A percentile compares a stretch with the other conserved stretches of the same genome.
Conservation (phyloP, 148 eudicot genomes). For the Polygonum maritimum region DNA sequence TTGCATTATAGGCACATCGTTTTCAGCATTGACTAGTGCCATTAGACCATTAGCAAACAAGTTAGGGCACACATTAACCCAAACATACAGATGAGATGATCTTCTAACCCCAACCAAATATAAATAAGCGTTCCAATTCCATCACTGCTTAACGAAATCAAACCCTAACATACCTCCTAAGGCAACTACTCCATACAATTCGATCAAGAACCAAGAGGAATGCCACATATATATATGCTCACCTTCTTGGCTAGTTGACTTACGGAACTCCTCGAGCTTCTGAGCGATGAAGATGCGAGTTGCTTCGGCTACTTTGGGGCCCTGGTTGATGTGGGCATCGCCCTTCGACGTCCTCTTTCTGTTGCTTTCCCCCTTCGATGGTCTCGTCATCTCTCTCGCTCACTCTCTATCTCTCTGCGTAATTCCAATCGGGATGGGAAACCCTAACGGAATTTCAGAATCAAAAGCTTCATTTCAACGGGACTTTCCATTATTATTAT, state of each 20-base stretch:
- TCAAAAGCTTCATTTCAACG: not conserved
- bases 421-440: not conserved
- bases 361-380: not conserved
- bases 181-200: too few species aligned
- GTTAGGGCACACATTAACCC: not conserved
- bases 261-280: slow-evolving; percentile 11
- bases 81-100: not conserved
- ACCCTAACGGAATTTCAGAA: not conserved
- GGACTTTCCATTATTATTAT: too few species aligned
- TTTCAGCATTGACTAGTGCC: too few species aligned
- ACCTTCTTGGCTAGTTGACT: not conserved
- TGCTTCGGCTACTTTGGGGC: not conserved
- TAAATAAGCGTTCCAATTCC: not conserved
- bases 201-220: not conserved
- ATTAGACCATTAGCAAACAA: not conserved
- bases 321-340: not conserved
- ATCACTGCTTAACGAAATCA: not conserved
- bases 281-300: slow-evolving; percentile 10
- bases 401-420: not conserved
- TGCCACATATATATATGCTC: too few species aligned
- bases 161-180: not conserved
- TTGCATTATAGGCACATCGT: not conserved
- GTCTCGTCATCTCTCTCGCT: not conserved
- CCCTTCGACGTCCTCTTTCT: slow-evolving; percentile 1
- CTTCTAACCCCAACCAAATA: not conserved